Percentiles rank a stretch among this genome's conserved stretches.
phyloP scores from a whole-genome alignment of 257 asterid genomes.

The Lycium ferocissimum region DNA sequence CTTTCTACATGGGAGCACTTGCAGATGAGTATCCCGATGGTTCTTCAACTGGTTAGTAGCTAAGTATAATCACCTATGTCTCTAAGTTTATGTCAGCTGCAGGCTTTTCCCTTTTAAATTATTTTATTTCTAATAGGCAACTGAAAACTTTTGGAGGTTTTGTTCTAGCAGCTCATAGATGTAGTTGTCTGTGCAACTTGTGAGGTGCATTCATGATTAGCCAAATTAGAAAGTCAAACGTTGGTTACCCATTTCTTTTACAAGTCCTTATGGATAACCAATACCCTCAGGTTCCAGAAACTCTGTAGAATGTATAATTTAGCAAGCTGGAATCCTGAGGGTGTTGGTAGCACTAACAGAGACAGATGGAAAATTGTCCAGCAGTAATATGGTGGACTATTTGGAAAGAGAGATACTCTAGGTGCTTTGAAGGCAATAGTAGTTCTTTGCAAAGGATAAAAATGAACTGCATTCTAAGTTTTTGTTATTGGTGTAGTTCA shows the following conservation, averaged over 20 bases:
- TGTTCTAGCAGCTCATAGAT: not conserved
- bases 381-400: too few species aligned
- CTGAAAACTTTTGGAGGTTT: not conserved
- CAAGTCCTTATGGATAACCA: not conserved
- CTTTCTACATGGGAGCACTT: conserved; percentile 97
- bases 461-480: too few species aligned
- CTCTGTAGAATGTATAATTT: not conserved
- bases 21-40: conserved; percentile 97
- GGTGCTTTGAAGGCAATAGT: too few species aligned
- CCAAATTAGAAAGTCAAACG: not conserved
- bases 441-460: too few species aligned
- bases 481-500: too few species aligned
- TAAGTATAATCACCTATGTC: not conserved
- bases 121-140: not conserved
- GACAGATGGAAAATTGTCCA: too few species aligned
- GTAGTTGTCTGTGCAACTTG: not conserved
- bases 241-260: not conserved
- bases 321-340: not conserved
- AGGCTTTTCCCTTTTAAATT: not conserved
- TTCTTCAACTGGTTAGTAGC: conserved; percentile 79
- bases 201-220: not conserved
- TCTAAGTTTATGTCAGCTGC: conserved; percentile 18
- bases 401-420: too few species aligned
- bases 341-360: too few species aligned
- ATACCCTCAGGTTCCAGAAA: not conserved